Percentiles rank a stretch among this genome's conserved stretches.
Conservation (phyloP, 345 rosid genomes). For the Trapa incisa region DNA sequence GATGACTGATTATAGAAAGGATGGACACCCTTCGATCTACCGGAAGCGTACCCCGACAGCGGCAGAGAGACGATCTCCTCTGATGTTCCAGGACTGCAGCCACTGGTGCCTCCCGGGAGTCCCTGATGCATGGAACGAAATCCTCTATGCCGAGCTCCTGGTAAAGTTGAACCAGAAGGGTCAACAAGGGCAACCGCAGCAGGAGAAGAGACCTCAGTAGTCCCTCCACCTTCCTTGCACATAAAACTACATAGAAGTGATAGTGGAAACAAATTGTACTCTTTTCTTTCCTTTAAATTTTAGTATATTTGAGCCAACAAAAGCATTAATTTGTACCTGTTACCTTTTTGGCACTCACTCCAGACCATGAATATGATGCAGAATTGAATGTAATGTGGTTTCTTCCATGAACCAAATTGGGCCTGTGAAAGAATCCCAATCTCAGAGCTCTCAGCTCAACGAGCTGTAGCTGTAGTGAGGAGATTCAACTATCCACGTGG, state of each 20-base stretch:
- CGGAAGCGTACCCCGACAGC: constrained; percentile 33
- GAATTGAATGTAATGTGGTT: too few relatives aligned
- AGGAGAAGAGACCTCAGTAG: background rate
- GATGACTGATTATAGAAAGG: constrained; percentile 80
- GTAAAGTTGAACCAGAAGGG: constrained; percentile 34
- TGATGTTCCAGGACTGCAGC: constrained; percentile 84
- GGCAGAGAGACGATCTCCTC: constrained; percentile 39
- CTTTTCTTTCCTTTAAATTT: background rate
- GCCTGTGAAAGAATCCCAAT: too few relatives aligned
- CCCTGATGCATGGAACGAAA: constrained; percentile 87
- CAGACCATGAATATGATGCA: too few relatives aligned
- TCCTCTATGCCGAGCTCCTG: constrained; percentile 62
- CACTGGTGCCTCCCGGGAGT: constrained; percentile 99
- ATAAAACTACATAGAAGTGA: constrained; percentile 6
- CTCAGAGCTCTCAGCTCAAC: too few relatives aligned
- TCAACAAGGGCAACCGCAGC: constrained; percentile 12
- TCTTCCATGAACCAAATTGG: too few relatives aligned
- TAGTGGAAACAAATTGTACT: background rate
- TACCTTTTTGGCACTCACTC: too few relatives aligned
- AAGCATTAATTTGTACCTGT: background rate
- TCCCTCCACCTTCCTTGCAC: constrained; percentile 1
- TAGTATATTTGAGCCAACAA: background rate
- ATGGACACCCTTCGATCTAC: constrained; percentile 89
- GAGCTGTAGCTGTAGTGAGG: too few relatives aligned
- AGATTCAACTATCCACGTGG: too few relatives aligned